Percentiles rank a stretch among this genome's conserved stretches.
Conservation (phyloP, 169 alveolate genomes). For the Eimeria brunetti region DNA sequence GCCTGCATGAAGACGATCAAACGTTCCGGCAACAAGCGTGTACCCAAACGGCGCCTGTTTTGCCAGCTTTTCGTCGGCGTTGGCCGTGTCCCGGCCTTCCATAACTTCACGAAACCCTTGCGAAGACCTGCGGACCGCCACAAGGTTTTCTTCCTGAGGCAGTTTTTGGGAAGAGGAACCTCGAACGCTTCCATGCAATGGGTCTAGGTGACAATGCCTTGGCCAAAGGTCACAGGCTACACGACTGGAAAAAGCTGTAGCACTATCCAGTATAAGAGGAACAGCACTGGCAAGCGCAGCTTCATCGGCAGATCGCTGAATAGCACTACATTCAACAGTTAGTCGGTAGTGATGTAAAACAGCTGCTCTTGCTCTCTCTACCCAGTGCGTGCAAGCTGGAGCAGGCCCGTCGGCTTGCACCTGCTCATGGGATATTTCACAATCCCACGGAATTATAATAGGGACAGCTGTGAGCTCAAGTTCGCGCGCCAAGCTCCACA, state of each 20-base stretch:
- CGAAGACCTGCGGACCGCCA: neutral
- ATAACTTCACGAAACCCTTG: neutral
- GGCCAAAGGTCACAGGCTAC: conserved; percentile 36
- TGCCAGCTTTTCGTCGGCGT: neutral
- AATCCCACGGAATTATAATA: conserved; percentile 40
- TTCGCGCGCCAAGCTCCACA: conserved; percentile 40
- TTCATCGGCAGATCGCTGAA: neutral
- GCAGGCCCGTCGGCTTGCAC: neutral
- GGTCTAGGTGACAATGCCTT: conserved; percentile 54
- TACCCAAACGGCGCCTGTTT: conserved; percentile 47
- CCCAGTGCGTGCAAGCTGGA: conserved; percentile 23
- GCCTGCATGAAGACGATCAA: conserved; percentile 86
- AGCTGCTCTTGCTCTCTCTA: conserved; percentile 40
- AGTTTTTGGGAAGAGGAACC: neutral
- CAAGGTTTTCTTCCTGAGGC: neutral
- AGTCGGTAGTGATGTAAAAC: conserved; percentile 33
- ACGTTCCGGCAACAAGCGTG: conserved; percentile 85
- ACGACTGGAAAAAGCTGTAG: neutral
- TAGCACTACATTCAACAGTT: neutral
- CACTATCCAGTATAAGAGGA: conserved; percentile 32
- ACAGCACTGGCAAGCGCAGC: conserved; percentile 33
- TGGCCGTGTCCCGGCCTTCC: neutral
- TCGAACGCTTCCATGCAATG: neutral
- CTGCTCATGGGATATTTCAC: neutral
- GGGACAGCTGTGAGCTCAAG: conserved; percentile 36